These are phyloP conservation scores for Cadophora sp. DNA, from an alignment of 2,329 filamentous ascomycete genomes.

Conservation along the genomic window DNA sequence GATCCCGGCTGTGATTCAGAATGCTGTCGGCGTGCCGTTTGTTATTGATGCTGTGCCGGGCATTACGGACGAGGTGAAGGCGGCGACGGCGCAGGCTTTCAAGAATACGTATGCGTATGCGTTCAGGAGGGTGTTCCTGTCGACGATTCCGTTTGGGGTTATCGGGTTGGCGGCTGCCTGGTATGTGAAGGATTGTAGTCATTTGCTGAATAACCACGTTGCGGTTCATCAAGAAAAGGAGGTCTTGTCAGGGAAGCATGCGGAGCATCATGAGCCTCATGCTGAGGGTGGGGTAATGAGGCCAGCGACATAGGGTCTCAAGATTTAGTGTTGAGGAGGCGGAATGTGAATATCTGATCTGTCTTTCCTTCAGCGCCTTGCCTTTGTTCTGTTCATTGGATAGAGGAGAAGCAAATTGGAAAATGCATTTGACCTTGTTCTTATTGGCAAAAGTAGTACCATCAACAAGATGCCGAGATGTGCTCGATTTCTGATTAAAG, in stretches of 20 bases:
- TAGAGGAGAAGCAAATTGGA: not conserved
- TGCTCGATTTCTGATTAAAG: no score
- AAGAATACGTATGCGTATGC: slow-evolving; percentile 45
- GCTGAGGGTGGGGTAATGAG: not conserved
- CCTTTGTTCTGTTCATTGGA: not conserved
- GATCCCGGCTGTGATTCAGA: slow-evolving; percentile 43
- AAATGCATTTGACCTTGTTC: no score
- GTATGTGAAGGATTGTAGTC: slow-evolving; percentile 45
- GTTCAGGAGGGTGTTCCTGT: slow-evolving; percentile 52
- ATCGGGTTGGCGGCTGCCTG: slow-evolving; percentile 47
- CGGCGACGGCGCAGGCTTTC: slow-evolving; percentile 35
- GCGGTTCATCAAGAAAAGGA: slow-evolving; percentile 44
- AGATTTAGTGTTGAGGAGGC: not conserved
- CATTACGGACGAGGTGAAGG: slow-evolving; percentile 41
- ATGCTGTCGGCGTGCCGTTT: slow-evolving; percentile 44
- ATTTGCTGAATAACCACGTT: slow-evolving; percentile 44
- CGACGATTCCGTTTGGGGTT: slow-evolving; percentile 49
- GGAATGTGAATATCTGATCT: not conserved
- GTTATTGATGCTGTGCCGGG: slow-evolving; percentile 45
- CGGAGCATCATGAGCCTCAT: not conserved
- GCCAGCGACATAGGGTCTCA: not conserved
- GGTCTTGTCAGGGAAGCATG: slow-evolving; percentile 31
- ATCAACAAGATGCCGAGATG: no score
- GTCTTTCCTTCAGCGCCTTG: not conserved
- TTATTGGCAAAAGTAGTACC: no score